Conservation (phyloP, 2,329 filamentous ascomycete species). For the Phaeoacremonium minimum region DNA sequence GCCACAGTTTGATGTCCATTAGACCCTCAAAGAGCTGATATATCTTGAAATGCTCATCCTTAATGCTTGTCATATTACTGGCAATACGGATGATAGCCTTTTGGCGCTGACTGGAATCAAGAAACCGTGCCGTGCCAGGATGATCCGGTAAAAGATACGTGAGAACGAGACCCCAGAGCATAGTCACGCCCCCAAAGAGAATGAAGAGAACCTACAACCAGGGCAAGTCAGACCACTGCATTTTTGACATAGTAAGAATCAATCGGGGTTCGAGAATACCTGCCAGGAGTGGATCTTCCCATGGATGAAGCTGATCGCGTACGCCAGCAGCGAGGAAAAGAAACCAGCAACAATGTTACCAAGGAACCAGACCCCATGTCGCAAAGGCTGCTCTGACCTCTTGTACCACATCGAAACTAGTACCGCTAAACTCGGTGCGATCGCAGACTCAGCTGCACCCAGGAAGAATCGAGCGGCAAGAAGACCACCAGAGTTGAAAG, state of each 20-base stretch:
- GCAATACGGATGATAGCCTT: neutral
- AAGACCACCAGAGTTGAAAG: conserved; percentile 28
- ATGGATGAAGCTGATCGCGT: conserved; percentile 20
- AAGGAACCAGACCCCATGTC: conserved; percentile 2
- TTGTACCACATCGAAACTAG: conserved; percentile 28
- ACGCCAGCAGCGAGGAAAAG: conserved; percentile 4
- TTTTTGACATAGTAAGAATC: no score
- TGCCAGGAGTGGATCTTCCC: conserved; percentile 8
- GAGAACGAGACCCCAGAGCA: neutral
- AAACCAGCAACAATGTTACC: conserved; percentile 2
- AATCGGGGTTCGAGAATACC: no score
- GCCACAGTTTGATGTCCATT: neutral
- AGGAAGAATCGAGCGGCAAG: conserved; percentile 35
- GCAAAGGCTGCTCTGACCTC: conserved; percentile 16
- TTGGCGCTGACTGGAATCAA: neutral
- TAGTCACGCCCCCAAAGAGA: neutral
- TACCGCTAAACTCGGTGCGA: conserved; percentile 22
- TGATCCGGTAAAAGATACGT: neutral
- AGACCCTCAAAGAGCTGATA: neutral
- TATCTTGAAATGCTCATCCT: neutral
- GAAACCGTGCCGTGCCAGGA: neutral
- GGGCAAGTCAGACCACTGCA: no score
- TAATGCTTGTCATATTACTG: neutral
- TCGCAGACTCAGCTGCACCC: conserved; percentile 31
- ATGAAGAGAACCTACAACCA: conserved; percentile 2